Base-by-base conservation (phyloP, 2,329 filamentous ascomycete species). In the Magnaporthiopsis incrustans region DNA sequence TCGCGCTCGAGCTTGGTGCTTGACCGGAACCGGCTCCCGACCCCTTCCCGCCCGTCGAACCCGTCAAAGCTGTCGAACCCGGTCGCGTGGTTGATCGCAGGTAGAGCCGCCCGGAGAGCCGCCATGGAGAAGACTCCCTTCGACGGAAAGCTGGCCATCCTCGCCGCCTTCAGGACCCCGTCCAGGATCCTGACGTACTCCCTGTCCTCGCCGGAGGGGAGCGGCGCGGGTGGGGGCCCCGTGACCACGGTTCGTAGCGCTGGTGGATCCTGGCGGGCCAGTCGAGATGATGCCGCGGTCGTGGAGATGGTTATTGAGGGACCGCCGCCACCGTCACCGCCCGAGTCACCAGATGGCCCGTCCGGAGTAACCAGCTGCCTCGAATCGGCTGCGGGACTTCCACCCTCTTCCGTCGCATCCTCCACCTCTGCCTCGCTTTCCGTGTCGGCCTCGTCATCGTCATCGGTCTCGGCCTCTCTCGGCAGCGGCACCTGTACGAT, bases 131-230 rank as follows among this genome's bases (percentile, higher is more conserved):
- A 66, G 1, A 35, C n/a, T 3, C 60, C 64, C 3, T 53, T 61
- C 10, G 57, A 56, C 15, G 61, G 65, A 6, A 63, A 62, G 6
- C 12, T 57, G 26, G 25, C n/a, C 26, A n/a, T 60, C 15, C 64
- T 61, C 18, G 62, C 66, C 25, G 66, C 65, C 22, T 25, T 32
- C 5, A 66, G 64, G 0, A 66, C 64, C 58, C 22, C 64, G 8
- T 44, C 60, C 26, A 68, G 60, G 14, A 68, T 56, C 12, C 18
- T n/a, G 18, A 62, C 5, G 59, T 67, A 68, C 27, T 18, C 11
- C 2, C 25, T 12, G 56, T 62, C 59, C 35, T 58, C 53, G 58
- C 14, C 38, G 26, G 30, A 25, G n/a, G 57, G 61, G 27, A 25
- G 57, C 15, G 27, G 27, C 25, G 11, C 57, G 18, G 27, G 25